These are phyloP conservation scores for Pyrus pyrifolia DNA, from an alignment of 306 rosid genomes.

Conservation along the genomic window DNA sequence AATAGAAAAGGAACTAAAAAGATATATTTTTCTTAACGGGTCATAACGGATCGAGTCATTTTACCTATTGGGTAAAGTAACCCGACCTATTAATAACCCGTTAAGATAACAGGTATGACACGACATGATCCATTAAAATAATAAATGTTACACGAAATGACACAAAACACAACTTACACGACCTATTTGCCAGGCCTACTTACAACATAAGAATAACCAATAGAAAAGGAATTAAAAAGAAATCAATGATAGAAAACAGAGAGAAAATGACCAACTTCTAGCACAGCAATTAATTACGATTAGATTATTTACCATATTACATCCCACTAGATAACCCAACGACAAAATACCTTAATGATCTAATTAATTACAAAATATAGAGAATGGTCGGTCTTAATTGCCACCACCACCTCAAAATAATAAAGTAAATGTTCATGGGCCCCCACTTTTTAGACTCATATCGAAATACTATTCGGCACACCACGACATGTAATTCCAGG, in stretches of 20 bases:
- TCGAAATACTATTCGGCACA: constrained; percentile 87
- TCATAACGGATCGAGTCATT: no score
- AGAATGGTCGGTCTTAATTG: neutral
- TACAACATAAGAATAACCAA: no score
- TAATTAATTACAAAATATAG: neutral
- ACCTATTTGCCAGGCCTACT: no score
- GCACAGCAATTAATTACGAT: neutral
- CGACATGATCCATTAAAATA: no score
- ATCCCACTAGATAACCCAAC: constrained; percentile 3
- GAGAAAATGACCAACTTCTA: neutral
- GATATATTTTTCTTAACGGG: no score
- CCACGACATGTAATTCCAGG: constrained; percentile 98
- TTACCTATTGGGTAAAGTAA: no score
- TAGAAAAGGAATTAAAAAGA: neutral
- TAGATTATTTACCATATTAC: neutral
- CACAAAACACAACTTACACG: accelerated
- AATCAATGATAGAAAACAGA: neutral
- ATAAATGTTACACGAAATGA: no score
- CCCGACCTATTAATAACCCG: no score
- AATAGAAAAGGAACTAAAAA: neutral
- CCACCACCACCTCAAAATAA: constrained; percentile 1
- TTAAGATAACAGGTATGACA: no score
- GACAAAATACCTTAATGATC: neutral
- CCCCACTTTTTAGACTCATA: constrained; percentile 21
- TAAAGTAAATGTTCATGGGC: neutral